phyloP scores from a whole-genome alignment of 2,329 filamentous ascomycete genomes.

The Xylariomycetidae sp. region DNA sequence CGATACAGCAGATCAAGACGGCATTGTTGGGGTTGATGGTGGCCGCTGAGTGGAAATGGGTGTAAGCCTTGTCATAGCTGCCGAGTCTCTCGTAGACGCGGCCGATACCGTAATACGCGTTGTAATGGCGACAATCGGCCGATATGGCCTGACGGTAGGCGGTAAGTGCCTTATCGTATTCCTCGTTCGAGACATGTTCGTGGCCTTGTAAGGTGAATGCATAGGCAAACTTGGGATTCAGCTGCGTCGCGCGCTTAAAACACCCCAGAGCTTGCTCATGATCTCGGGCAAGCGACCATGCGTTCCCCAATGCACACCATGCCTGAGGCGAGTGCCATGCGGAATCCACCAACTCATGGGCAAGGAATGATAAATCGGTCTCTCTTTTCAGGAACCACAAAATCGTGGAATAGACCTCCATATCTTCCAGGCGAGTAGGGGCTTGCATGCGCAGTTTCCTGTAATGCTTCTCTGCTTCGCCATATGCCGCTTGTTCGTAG shows the following conservation, averaged over 20 bases:
- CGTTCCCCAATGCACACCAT: conserved; percentile 94
- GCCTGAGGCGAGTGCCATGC: conserved; percentile 89
- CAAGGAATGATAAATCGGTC: conserved; percentile 84
- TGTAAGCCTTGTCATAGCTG: conserved; percentile 84
- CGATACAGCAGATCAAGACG: conserved; percentile 88
- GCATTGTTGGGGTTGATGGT: conserved; percentile 91
- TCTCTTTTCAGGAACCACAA: conserved; percentile 97
- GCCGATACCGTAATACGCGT: conserved; percentile 92
- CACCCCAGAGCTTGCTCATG: conserved; percentile 92
- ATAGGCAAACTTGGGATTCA: conserved; percentile 88
- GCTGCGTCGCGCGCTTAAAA: conserved; percentile 89
- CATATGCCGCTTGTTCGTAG: conserved; percentile 85
- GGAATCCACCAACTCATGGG: conserved; percentile 82
- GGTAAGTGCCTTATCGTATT: conserved; percentile 89
- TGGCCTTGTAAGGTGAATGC: conserved; percentile 94
- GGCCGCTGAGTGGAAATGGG: conserved; percentile 84
- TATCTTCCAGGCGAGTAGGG: conserved; percentile 82
- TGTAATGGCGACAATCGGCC: conserved; percentile 87
- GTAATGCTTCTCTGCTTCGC: conserved; percentile 83
- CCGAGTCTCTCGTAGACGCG: conserved; percentile 85
- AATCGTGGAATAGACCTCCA: conserved; percentile 98
- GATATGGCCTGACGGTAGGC: conserved; percentile 83
- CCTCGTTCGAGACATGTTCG: conserved; percentile 92
- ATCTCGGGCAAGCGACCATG: conserved; percentile 86
- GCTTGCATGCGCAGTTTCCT: conserved; percentile 71